Percentiles rank a stretch among this genome's conserved stretches.
These are phyloP conservation scores for Torulaspora globosa DNA, from an alignment of 1,139 yeast genomes.

Conservation along the genomic window DNA sequence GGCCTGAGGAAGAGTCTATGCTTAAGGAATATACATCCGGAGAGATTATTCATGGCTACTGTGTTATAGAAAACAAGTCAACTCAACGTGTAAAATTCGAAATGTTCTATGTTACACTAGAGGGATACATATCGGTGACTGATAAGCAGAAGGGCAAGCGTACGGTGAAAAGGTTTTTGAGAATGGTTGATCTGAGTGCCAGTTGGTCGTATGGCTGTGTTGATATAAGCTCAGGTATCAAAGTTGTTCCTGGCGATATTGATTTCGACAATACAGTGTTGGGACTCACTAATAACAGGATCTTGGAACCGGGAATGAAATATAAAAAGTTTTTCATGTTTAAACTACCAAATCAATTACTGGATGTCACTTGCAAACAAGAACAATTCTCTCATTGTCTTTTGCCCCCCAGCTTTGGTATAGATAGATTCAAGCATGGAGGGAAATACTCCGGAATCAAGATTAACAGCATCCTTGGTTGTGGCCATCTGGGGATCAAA, in stretches of 20 bases:
- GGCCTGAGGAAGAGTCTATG: constrained; percentile 36
- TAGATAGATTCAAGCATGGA: constrained; percentile 42
- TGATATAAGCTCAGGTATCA: constrained; percentile 43
- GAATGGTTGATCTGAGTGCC: constrained; percentile 43
- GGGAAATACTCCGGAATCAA: constrained; percentile 35
- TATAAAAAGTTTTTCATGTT: constrained; percentile 63
- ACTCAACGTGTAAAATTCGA: constrained; percentile 45
- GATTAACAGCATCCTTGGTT: constrained; percentile 37
- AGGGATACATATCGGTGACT: constrained; percentile 43
- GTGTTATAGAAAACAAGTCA: constrained; percentile 45
- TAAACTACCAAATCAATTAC: constrained; percentile 52
- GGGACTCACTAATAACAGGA: constrained; percentile 51
- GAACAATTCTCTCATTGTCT: constrained; percentile 50
- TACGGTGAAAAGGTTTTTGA: constrained; percentile 37
- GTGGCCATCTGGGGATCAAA: constrained; percentile 39
- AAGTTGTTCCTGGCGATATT: constrained; percentile 43
- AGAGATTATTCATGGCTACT: constrained; percentile 50
- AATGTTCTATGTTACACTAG: constrained; percentile 54
- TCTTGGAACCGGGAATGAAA: constrained; percentile 47
- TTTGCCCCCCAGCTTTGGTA: constrained; percentile 63
- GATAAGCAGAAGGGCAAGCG: constrained; percentile 31
- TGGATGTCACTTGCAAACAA: constrained; percentile 56
- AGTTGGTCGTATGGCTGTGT: constrained; percentile 41
- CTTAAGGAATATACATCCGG: constrained; percentile 52
- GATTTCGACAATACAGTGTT: constrained; percentile 50